A percentile compares a stretch with the other conserved stretches of the same genome.
Evolutionary conservation across 768 basidiomycete genomes (phyloP).

Genomic region (Guyanaporus albipodus): DNA sequence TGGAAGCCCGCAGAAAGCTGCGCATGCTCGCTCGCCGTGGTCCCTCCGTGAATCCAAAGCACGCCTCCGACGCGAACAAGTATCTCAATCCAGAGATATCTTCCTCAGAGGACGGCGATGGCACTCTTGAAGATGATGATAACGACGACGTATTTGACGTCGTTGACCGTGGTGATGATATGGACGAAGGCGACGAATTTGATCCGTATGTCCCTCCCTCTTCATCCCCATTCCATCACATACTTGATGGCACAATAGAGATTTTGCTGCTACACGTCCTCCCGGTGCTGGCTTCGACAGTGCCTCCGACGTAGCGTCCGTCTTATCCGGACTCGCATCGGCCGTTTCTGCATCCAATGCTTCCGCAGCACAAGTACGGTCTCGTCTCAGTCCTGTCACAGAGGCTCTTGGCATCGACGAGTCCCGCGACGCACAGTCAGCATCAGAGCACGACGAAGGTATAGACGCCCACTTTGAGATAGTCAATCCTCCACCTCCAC

Average conservation of each 20-base stretch:
- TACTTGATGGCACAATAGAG: constrained; percentile 37
- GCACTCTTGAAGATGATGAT: constrained; percentile 45
- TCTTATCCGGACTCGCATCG: constrained; percentile 50
- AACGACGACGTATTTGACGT: constrained; percentile 49
- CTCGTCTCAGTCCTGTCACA: constrained; percentile 61
- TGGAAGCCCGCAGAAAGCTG: constrained; percentile 67
- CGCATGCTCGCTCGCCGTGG: constrained; percentile 62
- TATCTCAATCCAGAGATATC: constrained; percentile 45
- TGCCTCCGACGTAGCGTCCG: constrained; percentile 58
- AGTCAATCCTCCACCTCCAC: constrained; percentile 39
- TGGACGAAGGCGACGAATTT: constrained; percentile 70
- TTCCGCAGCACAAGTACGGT: constrained; percentile 47
- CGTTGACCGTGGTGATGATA: constrained; percentile 44
- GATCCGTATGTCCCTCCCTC: constrained; percentile 58
- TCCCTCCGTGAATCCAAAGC: constrained; percentile 24
- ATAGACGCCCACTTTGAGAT: constrained; percentile 53
- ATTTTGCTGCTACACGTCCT: constrained; percentile 62
- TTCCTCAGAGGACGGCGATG: constrained; percentile 54
- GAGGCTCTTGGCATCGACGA: constrained; percentile 42
- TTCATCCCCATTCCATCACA: not conserved
- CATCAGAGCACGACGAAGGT: constrained; percentile 19
- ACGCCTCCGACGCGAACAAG: constrained; percentile 24
- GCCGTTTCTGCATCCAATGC: constrained; percentile 52
- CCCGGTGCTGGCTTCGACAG: constrained; percentile 51
- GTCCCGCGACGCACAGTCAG: constrained; percentile 22